Conservation (phyloP, 2,329 filamentous ascomycete genomes). For the Botryotinia convoluta region DNA sequence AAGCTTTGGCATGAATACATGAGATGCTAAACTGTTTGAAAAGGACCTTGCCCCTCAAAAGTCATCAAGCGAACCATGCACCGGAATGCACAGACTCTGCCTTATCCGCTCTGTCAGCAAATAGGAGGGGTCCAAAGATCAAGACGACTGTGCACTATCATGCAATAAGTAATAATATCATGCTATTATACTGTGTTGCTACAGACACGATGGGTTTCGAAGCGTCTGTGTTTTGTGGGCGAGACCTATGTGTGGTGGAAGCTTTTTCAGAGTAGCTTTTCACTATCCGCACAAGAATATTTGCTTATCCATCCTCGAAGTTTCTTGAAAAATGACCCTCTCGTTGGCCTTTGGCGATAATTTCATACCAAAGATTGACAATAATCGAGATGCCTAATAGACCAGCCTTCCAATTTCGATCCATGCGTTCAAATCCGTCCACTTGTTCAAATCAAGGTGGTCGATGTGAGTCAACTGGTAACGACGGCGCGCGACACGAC, state of each 20-base stretch:
- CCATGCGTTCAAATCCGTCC: background rate
- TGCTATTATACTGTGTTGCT: background rate
- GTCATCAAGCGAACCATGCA: background rate
- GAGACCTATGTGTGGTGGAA: background rate
- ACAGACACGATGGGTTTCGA: background rate
- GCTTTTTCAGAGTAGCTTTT: background rate
- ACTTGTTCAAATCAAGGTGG: background rate
- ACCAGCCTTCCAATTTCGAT: background rate
- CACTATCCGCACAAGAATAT: background rate
- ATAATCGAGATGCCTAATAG: background rate
- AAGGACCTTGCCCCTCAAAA: constrained; percentile 13
- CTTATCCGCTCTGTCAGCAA: background rate
- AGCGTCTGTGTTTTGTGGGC: background rate
- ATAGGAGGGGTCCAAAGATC: background rate
- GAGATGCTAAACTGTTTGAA: constrained; percentile 11
- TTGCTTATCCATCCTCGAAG: background rate
- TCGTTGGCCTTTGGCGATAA: background rate
- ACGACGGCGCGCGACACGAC: background rate
- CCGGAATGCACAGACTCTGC: constrained; percentile 1
- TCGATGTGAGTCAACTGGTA: background rate
- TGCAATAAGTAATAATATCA: constrained; percentile 15
- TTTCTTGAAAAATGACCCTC: background rate
- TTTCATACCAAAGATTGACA: background rate
- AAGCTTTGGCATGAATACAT: background rate
- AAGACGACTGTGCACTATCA: constrained; percentile 11